Conservation (phyloP, 441 rosid species). For the Mallotus repandus region DNA sequence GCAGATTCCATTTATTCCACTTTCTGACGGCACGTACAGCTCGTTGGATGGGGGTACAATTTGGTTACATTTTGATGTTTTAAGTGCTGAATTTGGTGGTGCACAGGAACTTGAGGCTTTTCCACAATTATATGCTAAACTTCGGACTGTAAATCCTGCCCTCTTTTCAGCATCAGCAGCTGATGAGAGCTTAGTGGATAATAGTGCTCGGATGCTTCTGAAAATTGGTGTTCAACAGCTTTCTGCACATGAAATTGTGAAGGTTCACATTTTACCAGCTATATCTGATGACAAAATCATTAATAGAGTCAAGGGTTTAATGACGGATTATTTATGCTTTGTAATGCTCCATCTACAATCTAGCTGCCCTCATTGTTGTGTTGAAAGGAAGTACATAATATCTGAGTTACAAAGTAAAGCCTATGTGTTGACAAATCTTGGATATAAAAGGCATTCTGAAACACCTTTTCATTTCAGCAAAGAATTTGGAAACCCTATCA, state of each 20-base stretch:
- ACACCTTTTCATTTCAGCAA: slow-evolving; percentile 75
- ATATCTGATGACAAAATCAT: slow-evolving; percentile 39
- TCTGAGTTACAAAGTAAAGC: slow-evolving; percentile 64
- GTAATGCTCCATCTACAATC: slow-evolving; percentile 89
- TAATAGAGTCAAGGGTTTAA: slow-evolving; percentile 38
- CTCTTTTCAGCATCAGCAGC: slow-evolving; percentile 54
- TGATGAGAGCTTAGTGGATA: slow-evolving; percentile 38
- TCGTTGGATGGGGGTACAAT: slow-evolving; percentile 68
- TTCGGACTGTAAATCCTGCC: slow-evolving; percentile 64
- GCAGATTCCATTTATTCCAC: slow-evolving; percentile 74
- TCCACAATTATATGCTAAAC: slow-evolving; percentile 69
- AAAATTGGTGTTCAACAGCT: slow-evolving; percentile 77
- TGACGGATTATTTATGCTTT: slow-evolving; percentile 85
- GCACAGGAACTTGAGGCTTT: slow-evolving; percentile 60
- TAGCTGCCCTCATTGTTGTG: slow-evolving; percentile 60
- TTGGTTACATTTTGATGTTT: slow-evolving; percentile 74
- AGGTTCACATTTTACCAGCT: slow-evolving; percentile 75
- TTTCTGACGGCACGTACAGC: slow-evolving; percentile 80
- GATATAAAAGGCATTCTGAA: slow-evolving; percentile 54
- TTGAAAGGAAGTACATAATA: slow-evolving; percentile 59
- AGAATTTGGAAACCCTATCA: slow-evolving; percentile 67
- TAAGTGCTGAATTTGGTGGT: slow-evolving; percentile 41
- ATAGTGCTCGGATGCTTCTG: slow-evolving; percentile 63
- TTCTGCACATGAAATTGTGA: slow-evolving; percentile 88
- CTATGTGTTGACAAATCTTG: slow-evolving; percentile 70